Base-by-base conservation (phyloP, 306 rosid genomes). In the Cercis canadensis region DNA sequence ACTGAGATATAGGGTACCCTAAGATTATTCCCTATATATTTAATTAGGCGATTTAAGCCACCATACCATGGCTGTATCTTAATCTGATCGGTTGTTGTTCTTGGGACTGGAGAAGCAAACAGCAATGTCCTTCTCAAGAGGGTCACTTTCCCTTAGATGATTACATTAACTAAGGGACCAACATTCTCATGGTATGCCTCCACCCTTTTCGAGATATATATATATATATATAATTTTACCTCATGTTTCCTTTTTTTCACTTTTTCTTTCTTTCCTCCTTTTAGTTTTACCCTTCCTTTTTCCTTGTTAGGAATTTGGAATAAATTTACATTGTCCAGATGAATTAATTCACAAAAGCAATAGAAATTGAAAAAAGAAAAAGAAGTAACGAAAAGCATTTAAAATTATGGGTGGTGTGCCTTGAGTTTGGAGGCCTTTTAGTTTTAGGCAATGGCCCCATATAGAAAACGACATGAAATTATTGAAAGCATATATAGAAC, bases 151-250 rank as follows among this genome's bases (percentile, higher is more conserved):
- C 72, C 36, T 75, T 14, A 62, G 82, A 89, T 78, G 49, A 81
- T 75, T 72, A 69, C 81, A 81, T 56, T 78, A 72, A 67, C 78
- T 58, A 47, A 86, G 81, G 85, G 87, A 85, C 90, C 90, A 83
- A 87, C 90, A 88, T 87, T 85, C 87, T 78, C 87, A 75, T 88
- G 82, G 83, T 57, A 75, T 79, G 65, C 58, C 82, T 79, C 85
- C 82, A 72, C 76, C 70, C 81, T 75, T 80, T 64, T 57, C 71
- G 15, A 83, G 54, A 74, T 34, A 55, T 46, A 19, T 36, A 36
- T 78, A 79, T 57, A 74, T 33, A 54, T 55, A 19, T 36, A 36
- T 78, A 79, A 58, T 66, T 78, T 80, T 44, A 61, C 74, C 52
- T 6, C 53, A n/a, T 46, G 16, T 69, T 64, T 75, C 16, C 39